These are phyloP conservation scores for Daldinia childiae DNA, from an alignment of 495 filamentous ascomycete genomes.

Conservation along the genomic window DNA sequence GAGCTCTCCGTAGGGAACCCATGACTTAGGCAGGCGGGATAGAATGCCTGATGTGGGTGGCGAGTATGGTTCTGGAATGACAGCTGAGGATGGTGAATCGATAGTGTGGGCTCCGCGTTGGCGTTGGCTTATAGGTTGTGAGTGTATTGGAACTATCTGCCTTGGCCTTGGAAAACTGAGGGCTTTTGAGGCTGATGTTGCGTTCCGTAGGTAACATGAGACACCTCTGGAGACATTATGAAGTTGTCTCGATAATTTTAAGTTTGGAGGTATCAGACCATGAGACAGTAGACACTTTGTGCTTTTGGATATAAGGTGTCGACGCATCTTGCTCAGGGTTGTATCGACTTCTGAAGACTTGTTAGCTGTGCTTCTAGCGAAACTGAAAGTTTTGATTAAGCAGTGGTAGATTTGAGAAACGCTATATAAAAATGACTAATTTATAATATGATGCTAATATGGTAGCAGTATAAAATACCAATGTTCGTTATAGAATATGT, in stretches of 20 bases:
- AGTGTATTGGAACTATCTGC: slow-evolving; percentile 23
- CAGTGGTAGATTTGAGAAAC: background rate
- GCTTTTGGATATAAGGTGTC: slow-evolving; percentile 8
- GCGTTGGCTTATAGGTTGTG: slow-evolving; percentile 14
- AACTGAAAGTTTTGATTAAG: background rate
- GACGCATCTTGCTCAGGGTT: slow-evolving; percentile 16
- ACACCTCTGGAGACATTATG: slow-evolving; percentile 8
- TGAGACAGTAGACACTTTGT: slow-evolving; percentile 1
- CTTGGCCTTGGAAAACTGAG: slow-evolving; percentile 39
- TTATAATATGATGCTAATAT: background rate
- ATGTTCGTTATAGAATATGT: background rate
- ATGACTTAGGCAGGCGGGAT: slow-evolving; percentile 75
- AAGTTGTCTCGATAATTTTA: slow-evolving; percentile 17
- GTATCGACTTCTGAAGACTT: slow-evolving; percentile 10
- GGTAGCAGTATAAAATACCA: background rate
- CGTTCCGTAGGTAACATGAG: background rate
- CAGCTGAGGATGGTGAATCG: slow-evolving; percentile 30
- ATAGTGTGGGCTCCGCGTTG: slow-evolving; percentile 40
- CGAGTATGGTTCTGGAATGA: slow-evolving; percentile 58
- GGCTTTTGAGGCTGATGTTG: slow-evolving; percentile 14
- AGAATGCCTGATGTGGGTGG: slow-evolving; percentile 80
- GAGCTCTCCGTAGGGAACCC: slow-evolving; percentile 94
- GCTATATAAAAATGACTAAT: background rate
- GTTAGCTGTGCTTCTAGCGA: slow-evolving; percentile 6
- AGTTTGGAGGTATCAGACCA: background rate